These are phyloP conservation scores for Talaromyces amestolkiae DNA, from an alignment of 2,329 filamentous ascomycete genomes.

Conservation along the genomic window DNA sequence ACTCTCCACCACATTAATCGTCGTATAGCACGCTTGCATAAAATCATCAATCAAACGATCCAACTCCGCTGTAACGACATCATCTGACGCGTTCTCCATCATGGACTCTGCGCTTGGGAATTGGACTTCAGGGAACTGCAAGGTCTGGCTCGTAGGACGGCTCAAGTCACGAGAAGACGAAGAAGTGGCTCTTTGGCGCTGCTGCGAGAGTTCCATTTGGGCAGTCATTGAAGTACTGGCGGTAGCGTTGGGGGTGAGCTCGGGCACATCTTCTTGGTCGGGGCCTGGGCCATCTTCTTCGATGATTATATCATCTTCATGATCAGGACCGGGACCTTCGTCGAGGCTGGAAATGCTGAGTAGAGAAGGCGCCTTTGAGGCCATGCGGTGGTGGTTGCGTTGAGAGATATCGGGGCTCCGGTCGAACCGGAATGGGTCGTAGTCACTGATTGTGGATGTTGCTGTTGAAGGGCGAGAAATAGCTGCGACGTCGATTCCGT, in stretches of 20 bases:
- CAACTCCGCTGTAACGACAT: slow-evolving; percentile 39
- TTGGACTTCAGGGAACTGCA: slow-evolving; percentile 39
- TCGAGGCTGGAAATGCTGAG: slow-evolving; percentile 35
- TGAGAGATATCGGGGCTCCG: slow-evolving; percentile 23
- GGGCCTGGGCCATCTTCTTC: slow-evolving; percentile 16
- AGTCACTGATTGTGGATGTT: slow-evolving; percentile 38
- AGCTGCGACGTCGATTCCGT: slow-evolving; percentile 6
- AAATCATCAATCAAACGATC: slow-evolving; percentile 36
- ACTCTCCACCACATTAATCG: slow-evolving; percentile 18
- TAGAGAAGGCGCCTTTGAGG: slow-evolving; percentile 52
- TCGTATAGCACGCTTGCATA: slow-evolving; percentile 18
- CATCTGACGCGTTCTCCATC: slow-evolving; percentile 37
- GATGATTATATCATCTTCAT: slow-evolving; percentile 42
- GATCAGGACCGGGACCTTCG: slow-evolving; percentile 53
- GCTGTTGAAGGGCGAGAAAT: slow-evolving; percentile 41
- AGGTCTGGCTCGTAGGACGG: slow-evolving; percentile 5
- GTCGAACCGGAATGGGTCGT: slow-evolving; percentile 45
- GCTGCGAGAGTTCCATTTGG: slow-evolving; percentile 8
- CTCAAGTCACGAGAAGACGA: slow-evolving; percentile 6
- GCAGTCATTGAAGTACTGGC: slow-evolving; percentile 5
- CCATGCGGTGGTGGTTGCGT: slow-evolving; percentile 37
- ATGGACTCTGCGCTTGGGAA: slow-evolving; percentile 42
- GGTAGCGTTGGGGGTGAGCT: slow-evolving; percentile 13
- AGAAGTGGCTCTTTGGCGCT: not conserved
- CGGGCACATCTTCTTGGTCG: slow-evolving; percentile 14